These are phyloP conservation scores for Tolypocladium tundrense DNA, from an alignment of 2,329 filamentous ascomycete species.

Conservation along the genomic window DNA sequence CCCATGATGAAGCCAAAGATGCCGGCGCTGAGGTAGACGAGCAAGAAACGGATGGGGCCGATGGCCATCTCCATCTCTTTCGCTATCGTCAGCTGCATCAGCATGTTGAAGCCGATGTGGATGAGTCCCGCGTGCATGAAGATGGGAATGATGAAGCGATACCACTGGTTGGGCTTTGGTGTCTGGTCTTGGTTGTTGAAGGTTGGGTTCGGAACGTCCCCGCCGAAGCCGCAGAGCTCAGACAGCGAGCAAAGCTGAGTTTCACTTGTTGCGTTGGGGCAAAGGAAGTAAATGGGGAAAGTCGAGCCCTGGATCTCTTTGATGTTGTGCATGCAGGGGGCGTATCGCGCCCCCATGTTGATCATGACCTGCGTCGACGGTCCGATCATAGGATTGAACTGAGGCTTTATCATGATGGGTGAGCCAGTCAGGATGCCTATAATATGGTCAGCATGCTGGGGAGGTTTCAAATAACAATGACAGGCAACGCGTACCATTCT, in stretches of 20 bases:
- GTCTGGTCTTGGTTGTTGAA: conserved; percentile 40
- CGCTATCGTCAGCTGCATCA: conserved; percentile 81
- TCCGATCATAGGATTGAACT: conserved; percentile 95
- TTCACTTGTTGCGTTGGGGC: conserved; percentile 65
- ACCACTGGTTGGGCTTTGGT: conserved; percentile 85
- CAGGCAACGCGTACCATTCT: conserved; percentile 51
- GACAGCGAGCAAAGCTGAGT: conserved; percentile 59
- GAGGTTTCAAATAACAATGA: neutral
- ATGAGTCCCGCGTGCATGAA: conserved; percentile 91
- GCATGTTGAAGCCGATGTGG: conserved; percentile 91
- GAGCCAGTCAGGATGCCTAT: conserved; percentile 66
- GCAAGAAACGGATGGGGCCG: conserved; percentile 73
- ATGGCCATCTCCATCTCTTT: conserved; percentile 89
- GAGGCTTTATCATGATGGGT: conserved; percentile 67
- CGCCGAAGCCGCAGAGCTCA: conserved; percentile 74
- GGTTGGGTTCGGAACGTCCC: conserved; percentile 52
- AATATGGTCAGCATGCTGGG: conserved; percentile 1
- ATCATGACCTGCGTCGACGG: conserved; percentile 84
- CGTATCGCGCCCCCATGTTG: conserved; percentile 91
- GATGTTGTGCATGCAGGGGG: conserved; percentile 89
- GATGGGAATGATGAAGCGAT: conserved; percentile 87
- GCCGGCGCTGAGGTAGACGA: conserved; percentile 84
- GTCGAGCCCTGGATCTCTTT: conserved; percentile 47
- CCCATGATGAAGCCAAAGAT: conserved; percentile 96
- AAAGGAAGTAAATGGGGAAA: conserved; percentile 54